A percentile compares a stretch with the other conserved stretches of the same genome.
Evolutionary conservation across 2,329 filamentous ascomycete genomes (phyloP).

Genomic region (Aureobasidium sp.): DNA sequence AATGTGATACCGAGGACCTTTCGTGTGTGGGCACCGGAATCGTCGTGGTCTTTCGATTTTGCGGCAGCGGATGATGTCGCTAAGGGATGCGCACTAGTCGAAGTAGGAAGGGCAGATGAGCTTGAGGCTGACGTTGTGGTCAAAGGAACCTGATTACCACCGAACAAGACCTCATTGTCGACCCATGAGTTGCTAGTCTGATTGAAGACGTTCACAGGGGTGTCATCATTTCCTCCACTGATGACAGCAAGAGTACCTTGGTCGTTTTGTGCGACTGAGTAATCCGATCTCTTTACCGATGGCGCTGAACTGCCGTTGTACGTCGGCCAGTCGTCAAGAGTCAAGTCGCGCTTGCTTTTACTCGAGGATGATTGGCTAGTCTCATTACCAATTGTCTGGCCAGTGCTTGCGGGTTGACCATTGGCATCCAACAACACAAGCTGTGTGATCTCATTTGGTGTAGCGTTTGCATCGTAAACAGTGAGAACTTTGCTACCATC

Average conservation of each 20-base stretch:
- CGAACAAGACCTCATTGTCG: constrained; percentile 58
- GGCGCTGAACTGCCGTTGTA: constrained; percentile 74
- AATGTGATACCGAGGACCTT: constrained; percentile 73
- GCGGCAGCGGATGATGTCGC: constrained; percentile 25
- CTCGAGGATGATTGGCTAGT: constrained; percentile 20
- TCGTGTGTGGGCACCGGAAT: constrained; percentile 31
- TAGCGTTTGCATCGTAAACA: constrained; percentile 64
- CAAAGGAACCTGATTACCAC: constrained; percentile 22
- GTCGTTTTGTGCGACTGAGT: constrained; percentile 59
- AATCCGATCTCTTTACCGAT: constrained; percentile 54
- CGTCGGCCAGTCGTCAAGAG: constrained; percentile 58
- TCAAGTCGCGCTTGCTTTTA: constrained; percentile 44
- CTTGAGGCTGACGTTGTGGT: constrained; percentile 28
- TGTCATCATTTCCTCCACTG: constrained; percentile 61
- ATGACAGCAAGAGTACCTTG: constrained; percentile 61
- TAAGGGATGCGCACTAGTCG: constrained; percentile 21
- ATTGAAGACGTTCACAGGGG: constrained; percentile 70
- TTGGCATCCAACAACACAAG: constrained; percentile 56
- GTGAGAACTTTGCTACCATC: constrained; percentile 74
- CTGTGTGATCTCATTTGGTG: constrained; percentile 67
- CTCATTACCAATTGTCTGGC: constrained; percentile 36
- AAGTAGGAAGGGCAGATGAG: constrained; percentile 21
- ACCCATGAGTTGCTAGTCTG: constrained; percentile 68
- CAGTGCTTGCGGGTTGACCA: constrained; percentile 43
- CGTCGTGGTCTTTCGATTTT: constrained; percentile 14